Evolutionary conservation across 2,329 filamentous ascomycete species (phyloP).

Genomic region (Aspergillus amoenus): DNA sequence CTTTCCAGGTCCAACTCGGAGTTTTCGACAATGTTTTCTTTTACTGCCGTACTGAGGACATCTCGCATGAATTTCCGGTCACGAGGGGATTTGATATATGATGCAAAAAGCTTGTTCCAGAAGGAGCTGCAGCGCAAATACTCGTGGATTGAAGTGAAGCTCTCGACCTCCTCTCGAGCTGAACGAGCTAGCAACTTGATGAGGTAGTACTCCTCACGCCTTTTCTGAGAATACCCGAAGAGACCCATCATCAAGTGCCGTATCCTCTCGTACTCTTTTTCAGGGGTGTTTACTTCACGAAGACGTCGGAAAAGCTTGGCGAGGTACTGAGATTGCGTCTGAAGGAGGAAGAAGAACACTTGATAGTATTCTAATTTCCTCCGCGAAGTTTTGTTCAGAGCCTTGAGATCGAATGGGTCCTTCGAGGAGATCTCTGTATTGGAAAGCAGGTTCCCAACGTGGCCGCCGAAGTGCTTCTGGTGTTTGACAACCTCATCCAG

Average conservation of each 20-base stretch:
- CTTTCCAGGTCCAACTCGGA: conserved; percentile 89
- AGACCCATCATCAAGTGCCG: conserved; percentile 94
- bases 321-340: conserved; percentile 94
- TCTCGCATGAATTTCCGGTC: conserved; percentile 92
- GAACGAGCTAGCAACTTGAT: conserved; percentile 83
- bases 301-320: conserved; percentile 82
- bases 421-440: conserved; percentile 85
- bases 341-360: conserved; percentile 93
- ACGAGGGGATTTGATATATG: conserved; percentile 85
- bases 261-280: conserved; percentile 89
- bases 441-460: conserved; percentile 78
- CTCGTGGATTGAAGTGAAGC: conserved; percentile 71
- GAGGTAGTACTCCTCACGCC: conserved; percentile 93
- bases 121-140: conserved; percentile 89
- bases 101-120: conserved; percentile 81
- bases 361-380: conserved; percentile 97
- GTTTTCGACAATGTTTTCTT: conserved; percentile 90
- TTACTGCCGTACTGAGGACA: conserved; percentile 78
- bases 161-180: conserved; percentile 80
- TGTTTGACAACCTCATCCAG: conserved; percentile 96
- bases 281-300: conserved; percentile 77
- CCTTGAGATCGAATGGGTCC: conserved; percentile 94
- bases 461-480: conserved; percentile 92
- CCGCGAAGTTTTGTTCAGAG: conserved; percentile 92
- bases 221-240: conserved; percentile 96